Evolutionary conservation across 495 filamentous ascomycete genomes (phyloP).

Genomic region (Cercophora samala): DNA sequence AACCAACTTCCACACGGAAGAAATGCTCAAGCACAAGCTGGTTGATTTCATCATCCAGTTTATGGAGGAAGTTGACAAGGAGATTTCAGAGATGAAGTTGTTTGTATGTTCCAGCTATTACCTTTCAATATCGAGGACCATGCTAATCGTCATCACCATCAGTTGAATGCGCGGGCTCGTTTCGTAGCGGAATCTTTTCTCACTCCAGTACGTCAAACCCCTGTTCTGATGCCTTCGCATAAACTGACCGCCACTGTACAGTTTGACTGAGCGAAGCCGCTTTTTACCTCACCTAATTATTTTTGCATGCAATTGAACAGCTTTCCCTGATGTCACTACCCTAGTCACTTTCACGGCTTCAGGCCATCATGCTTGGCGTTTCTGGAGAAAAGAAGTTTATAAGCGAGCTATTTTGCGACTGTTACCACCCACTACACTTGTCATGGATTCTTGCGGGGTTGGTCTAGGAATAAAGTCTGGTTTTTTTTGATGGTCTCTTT

Average conservation of each 20-base stretch:
- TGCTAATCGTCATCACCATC: slow-evolving; percentile 11
- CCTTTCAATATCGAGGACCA: neutral
- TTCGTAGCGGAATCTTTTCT: slow-evolving; percentile 98
- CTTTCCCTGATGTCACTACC: neutral
- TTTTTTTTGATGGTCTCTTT: neutral
- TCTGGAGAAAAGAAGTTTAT: slow-evolving; percentile 15
- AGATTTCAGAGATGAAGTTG: slow-evolving; percentile 99
- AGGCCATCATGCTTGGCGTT: slow-evolving; percentile 18
- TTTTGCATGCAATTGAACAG: neutral
- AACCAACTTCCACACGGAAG: slow-evolving; percentile 96
- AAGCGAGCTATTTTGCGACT: neutral
- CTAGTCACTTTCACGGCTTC: neutral
- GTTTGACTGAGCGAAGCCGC: neutral
- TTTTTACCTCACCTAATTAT: neutral
- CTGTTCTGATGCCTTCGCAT: neutral
- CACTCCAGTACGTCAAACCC: slow-evolving; percentile 70
- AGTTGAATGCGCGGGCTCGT: slow-evolving; percentile 95
- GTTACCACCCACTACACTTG: neutral
- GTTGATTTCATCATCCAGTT: slow-evolving; percentile 99
- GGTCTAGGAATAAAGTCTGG: neutral
- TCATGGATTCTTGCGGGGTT: neutral
- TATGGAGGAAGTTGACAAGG: slow-evolving; percentile 99
- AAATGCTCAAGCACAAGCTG: slow-evolving; percentile 96
- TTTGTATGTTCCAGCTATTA: slow-evolving; percentile 64
- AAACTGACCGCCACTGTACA: neutral